Base-by-base conservation (phyloP, 2,329 filamentous ascomycete genomes). In the Ophiostoma sp. region DNA sequence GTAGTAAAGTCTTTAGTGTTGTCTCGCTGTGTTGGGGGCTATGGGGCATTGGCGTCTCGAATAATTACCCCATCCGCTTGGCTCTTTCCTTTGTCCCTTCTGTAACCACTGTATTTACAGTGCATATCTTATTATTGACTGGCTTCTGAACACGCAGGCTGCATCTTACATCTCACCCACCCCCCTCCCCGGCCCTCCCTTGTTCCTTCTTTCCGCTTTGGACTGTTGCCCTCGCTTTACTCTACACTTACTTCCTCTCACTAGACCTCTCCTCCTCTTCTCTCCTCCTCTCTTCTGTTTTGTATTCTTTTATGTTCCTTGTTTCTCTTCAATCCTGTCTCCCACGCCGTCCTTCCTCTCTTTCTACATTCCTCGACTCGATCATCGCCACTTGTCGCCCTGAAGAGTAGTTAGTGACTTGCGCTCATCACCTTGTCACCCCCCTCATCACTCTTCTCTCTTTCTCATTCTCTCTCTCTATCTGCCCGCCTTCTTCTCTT, bases 361-460 rank as follows among this genome's bases (percentile, higher is more conserved):
- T 48, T 48, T 8, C 4, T 4, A 27, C n/a, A 31, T 20, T 52
- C 44, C 23, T 62, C 57, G 27, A 62, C 57, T 33, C 23, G 27
- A 62, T 33, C 57, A 62, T 62, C 57, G 57, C 35, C 62, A 65
- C 13, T 33, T 27, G 57, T n/a, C 62, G 62, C 35, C 33, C 7
- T 39, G 62, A 65, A n/a, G 17, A 41, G 33, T 57, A 65, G 44
- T 68, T 57, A 65, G 44, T 68, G 67, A 70, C 57, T 66, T 68
- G 67, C 44, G 69, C 33, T 66, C 41, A 62, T 31, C 67, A 10
- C 27, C 48, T 44, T 39, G n/a, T 66, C 27, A 52, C 57, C 57
- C 57, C 57, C 27, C 67, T 67, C 44, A n/a, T 60, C 68, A 33
- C 54, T 8, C 27, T 17, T 1, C 1, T 62, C 13, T 62, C 17